phyloP scores from a whole-genome alignment of 2,329 filamentous ascomycete species.

The Epichloe scottii region DNA sequence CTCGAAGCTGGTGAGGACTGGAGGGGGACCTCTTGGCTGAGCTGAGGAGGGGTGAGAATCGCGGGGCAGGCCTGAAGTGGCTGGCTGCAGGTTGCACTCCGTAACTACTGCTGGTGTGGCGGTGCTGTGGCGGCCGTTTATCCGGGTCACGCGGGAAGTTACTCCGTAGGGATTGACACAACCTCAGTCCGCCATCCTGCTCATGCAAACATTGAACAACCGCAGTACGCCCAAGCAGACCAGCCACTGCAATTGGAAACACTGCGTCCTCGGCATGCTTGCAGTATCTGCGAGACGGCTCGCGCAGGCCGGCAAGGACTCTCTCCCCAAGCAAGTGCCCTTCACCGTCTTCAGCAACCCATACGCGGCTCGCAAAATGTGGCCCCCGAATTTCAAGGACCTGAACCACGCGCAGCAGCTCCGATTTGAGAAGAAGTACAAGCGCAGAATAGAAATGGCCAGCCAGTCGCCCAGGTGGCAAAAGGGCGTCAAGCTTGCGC shows the following conservation, averaged over 20 bases:
- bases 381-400: slow-evolving; percentile 65
- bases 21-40: background rate
- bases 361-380: slow-evolving; percentile 56
- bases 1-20: slow-evolving; percentile 12
- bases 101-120: slow-evolving; percentile 5
- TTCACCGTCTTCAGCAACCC: slow-evolving; percentile 37
- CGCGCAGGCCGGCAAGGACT: slow-evolving; percentile 18
- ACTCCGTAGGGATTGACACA: too few relatives aligned
- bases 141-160: background rate
- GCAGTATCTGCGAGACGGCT: slow-evolving; percentile 22
- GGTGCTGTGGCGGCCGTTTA: background rate
- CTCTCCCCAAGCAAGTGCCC: slow-evolving; percentile 15
- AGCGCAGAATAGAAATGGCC: slow-evolving; percentile 52
- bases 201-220: background rate
- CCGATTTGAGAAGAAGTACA: slow-evolving; percentile 66
- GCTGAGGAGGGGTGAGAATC: slow-evolving; percentile 22
- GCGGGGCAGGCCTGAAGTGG: slow-evolving; percentile 17
- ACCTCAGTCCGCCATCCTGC: background rate
- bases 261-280: slow-evolving; percentile 17
- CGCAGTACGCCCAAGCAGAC: background rate
- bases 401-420: slow-evolving; percentile 63
- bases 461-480: slow-evolving; percentile 51
- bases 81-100: background rate
- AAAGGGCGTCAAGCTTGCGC: slow-evolving; percentile 51
- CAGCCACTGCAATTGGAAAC: background rate